Base-by-base conservation (phyloP, 2,329 filamentous ascomycete species). In the Trematosphaeria pertusa region DNA sequence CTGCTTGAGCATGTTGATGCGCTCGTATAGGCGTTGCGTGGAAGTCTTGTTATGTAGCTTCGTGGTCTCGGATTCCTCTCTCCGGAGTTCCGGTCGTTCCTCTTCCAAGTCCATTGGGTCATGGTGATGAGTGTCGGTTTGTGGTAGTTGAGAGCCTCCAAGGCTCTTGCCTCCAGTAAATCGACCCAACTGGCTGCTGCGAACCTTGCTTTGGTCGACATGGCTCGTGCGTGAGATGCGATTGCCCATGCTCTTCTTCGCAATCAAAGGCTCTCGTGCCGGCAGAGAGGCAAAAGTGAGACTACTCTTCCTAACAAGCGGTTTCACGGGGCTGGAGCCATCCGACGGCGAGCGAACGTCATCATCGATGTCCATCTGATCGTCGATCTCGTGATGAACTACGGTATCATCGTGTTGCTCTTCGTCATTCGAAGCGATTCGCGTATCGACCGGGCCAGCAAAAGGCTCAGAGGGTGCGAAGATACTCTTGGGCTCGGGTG, bases 201-300 rank as follows among this genome's bases (percentile, higher is more conserved):
- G 81, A n/a, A 66, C 56, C 58, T 76, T 81, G 24, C 69, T 62
- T 48, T 83, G 81, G 41, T 96, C 89, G 26, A 92, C 69, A 56
- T 96, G 87, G 62, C 90, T 96, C 5, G 85, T 89, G 50, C 89
- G 81, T 17, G 90, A 92, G 40, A 83, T 75, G 38, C 89, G 81
- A 15, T 82, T 80, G 34, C 81, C 91, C 63, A 91, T 84, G 68
- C 88, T 95, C 74, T 92, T 93, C 70, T 95, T 95, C 12, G 83
- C 84, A 22, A 86, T 85, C 41, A 97, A 78, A 26, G 93, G 93
- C 64, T 97, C 93, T 51, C 94, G 84, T 2, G 93, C 92, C 21
- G 94, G 94, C 10, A 99, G 79, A 14, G 94, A 91, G 28, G 94
- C 91, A 74, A 99, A 97, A 48, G 89, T 96, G 50, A 99, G 81